Conservation (phyloP, 1,139 yeast species). For the Scheffersomyces lignicola region DNA sequence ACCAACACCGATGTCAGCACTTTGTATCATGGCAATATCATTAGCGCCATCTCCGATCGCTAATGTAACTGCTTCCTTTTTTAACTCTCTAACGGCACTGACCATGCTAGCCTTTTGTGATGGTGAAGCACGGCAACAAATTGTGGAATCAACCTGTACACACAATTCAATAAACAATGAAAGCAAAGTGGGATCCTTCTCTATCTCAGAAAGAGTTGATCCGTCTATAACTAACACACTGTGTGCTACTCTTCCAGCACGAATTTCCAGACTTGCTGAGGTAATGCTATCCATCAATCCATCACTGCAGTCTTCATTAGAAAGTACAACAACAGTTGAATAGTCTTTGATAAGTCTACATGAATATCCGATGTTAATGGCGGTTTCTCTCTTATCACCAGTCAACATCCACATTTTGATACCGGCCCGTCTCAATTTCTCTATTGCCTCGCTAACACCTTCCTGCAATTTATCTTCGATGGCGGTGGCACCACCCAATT, state of each 20-base stretch:
- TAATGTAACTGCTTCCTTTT: slow-evolving; percentile 71
- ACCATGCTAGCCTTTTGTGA: slow-evolving; percentile 95
- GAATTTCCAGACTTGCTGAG: slow-evolving; percentile 60
- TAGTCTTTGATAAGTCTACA: slow-evolving; percentile 92
- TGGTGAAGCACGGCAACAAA: slow-evolving; percentile 96
- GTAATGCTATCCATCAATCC: slow-evolving; percentile 54
- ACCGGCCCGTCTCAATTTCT: slow-evolving; percentile 88
- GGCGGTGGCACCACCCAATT: slow-evolving; percentile 88
- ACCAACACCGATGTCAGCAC: slow-evolving; percentile 97
- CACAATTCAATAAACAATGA: slow-evolving; percentile 81
- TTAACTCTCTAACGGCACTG: slow-evolving; percentile 64
- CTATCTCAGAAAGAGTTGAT: slow-evolving; percentile 70
- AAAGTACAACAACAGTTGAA: slow-evolving; percentile 79
- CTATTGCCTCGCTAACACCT: slow-evolving; percentile 94
- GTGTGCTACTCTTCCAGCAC: slow-evolving; percentile 79
- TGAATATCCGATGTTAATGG: slow-evolving; percentile 93
- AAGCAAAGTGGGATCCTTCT: slow-evolving; percentile 68
- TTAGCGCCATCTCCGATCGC: slow-evolving; percentile 99
- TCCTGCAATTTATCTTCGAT: slow-evolving; percentile 95
- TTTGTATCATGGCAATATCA: slow-evolving; percentile 98
- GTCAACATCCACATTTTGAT: slow-evolving; percentile 97
- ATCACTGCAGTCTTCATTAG: slow-evolving; percentile 56
- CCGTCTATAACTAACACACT: slow-evolving; percentile 95
- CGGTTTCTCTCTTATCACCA: slow-evolving; percentile 97
- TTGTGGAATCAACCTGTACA: slow-evolving; percentile 83